A percentile compares a stretch with the other conserved stretches of the same genome.
phyloP scores from a whole-genome alignment of 75 land plant species.

The Sequoia sempervirens region DNA sequence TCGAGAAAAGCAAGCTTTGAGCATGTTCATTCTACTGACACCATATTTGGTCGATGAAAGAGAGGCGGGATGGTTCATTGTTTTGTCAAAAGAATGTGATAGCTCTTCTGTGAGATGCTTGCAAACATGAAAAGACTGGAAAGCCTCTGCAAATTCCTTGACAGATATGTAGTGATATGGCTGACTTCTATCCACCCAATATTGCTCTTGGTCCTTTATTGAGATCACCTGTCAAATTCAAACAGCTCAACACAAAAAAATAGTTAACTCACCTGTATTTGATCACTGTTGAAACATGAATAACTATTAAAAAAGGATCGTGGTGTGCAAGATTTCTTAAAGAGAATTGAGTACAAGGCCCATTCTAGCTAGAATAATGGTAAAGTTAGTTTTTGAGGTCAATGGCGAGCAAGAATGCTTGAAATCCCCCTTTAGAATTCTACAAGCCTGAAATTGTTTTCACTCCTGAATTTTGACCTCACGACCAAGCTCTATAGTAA shows the following conservation, averaged over 20 bases:
- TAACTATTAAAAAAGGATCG: background rate
- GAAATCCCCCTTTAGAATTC: too few species aligned
- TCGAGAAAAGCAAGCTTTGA: conserved; percentile 60
- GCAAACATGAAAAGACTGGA: conserved; percentile 21
- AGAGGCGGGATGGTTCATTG: conserved; percentile 41
- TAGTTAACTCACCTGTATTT: background rate
- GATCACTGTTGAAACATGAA: background rate
- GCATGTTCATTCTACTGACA: conserved; percentile 45
- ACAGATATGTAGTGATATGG: conserved; percentile 31
- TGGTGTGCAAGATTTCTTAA: background rate
- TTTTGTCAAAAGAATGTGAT: conserved; percentile 25
- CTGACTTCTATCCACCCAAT: conserved; percentile 35
- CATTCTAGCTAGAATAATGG: background rate
- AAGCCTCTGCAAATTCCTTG: conserved; percentile 27
- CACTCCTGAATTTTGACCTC: too few species aligned
- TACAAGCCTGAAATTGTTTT: too few species aligned
- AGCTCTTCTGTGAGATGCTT: conserved; percentile 21
- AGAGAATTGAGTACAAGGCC: background rate
- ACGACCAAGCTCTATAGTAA: too few species aligned
- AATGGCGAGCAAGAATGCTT: too few species aligned
- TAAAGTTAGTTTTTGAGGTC: conserved; percentile 11
- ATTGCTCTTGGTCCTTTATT: conserved; percentile 46
- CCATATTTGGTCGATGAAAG: conserved; percentile 55
- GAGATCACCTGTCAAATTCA: conserved; percentile 30
- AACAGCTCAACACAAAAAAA: conserved; percentile 21